Evolutionary conservation across 306 rosid genomes (phyloP).

Genomic region (Vigna radiata): DNA sequence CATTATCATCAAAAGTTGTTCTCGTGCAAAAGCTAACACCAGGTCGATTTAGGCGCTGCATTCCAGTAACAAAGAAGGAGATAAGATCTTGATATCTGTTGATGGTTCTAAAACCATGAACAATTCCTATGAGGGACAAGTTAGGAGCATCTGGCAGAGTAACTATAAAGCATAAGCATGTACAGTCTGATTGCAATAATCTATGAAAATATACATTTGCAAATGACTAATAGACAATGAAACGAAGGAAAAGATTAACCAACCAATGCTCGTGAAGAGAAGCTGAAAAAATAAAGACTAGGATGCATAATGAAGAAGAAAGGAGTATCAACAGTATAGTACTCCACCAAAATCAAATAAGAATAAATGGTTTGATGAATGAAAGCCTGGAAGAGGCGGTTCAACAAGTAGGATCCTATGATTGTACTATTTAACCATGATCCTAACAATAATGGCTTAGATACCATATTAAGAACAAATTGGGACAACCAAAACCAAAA

Average conservation of each 20-base stretch:
- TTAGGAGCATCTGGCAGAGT: conserved; percentile 28
- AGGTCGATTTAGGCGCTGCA: conserved; percentile 76
- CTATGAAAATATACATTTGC: conserved; percentile 11
- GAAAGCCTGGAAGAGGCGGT: not conserved
- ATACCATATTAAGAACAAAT: not conserved
- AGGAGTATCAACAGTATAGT: not conserved
- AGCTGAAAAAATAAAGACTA: not conserved
- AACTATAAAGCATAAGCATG: conserved; percentile 30
- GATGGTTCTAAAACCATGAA: conserved; percentile 41
- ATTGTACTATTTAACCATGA: not conserved
- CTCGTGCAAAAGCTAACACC: conserved; percentile 86
- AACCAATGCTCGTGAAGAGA: conserved; percentile 3
- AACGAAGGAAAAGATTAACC: conserved; percentile 20
- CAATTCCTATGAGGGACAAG: conserved; percentile 12
- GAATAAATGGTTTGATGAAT: not conserved
- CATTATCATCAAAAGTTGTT: conserved; percentile 81
- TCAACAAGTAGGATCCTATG: not conserved
- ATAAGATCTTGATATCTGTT: conserved; percentile 29
- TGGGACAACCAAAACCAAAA: not conserved
- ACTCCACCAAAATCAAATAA: not conserved
- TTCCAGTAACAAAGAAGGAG: conserved; percentile 43
- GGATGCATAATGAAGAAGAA: not conserved
- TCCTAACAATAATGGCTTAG: not conserved
- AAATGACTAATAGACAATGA: conserved; percentile 11
- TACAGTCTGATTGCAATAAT: not conserved